Evolutionary conservation across 2,329 filamentous ascomycete genomes (phyloP), one percentile per base, ranked within the genome.

Genomic region (Alternaria atra): DNA sequence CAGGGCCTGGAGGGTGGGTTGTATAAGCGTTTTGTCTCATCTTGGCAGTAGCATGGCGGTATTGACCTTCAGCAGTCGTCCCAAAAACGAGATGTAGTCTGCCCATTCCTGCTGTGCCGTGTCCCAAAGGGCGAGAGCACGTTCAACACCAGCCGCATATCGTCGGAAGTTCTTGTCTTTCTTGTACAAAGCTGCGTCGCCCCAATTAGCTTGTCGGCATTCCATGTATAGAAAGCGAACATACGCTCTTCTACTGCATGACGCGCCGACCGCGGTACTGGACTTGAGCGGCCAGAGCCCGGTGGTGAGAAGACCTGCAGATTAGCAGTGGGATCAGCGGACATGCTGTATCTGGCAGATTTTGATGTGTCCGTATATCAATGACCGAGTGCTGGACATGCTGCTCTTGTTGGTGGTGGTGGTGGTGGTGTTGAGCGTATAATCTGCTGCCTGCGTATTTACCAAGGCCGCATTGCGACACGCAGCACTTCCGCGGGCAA

Each of bases 81-180:
- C 96, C 57, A 99, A 83, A 77, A 98, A 99, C 17, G 94, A 97
- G 73, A 99, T 99, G 77, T 99, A 99, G 81, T 99, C 95, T 50
- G 96, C 95, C 95, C 95, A 99, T 88, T 99, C 95, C 80, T 98
- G 93, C 69, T 97, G 85, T 30, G 93, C 89, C 15, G 92, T 94
- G 77, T 99, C 95, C 82, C 97, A 99, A 34, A 97, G 85, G 46
- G 91, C 87, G 64, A 99, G 85, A 34, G 93, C 91, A 78, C 93
- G 89, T 74, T 98, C 94, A 67, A 99, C 90, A 60, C 89, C 91
- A 50, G 90, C 88, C 44, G 93, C 93, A 87, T 98, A 99, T 78
- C 94, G 91, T 68, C 94, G 92, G 77, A 92, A 94, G 61, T 80
- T 82, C 69, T 89, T 90, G 73, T 90, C 87, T 70, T 87, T 88